A percentile compares a stretch with the other conserved stretches of the same genome.
Conservation (phyloP, 371 early-diverging fungal genomes). For the Lichtheimia ornata region DNA sequence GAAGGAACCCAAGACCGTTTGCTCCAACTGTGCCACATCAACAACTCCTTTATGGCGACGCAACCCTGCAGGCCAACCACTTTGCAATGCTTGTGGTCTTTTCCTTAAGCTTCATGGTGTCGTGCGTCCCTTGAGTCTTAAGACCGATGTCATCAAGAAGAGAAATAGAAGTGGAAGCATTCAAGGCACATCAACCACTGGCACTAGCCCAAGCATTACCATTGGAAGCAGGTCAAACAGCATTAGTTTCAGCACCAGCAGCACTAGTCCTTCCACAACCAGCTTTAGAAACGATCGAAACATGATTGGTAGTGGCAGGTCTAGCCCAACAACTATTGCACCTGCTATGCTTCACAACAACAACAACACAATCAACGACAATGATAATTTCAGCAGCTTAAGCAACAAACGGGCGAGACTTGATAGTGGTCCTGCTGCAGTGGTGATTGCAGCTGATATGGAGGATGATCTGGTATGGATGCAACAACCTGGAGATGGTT, state of each 20-base stretch:
- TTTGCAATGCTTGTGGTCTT: constrained; percentile 66
- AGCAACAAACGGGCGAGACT: constrained; percentile 4
- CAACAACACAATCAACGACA: too few species aligned
- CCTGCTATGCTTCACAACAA: too few species aligned
- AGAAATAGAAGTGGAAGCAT: constrained; percentile 58
- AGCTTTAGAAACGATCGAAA: too few species aligned
- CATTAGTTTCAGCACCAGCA: background rate
- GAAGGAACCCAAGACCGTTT: constrained; percentile 25
- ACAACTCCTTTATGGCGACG: constrained; percentile 96
- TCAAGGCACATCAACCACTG: background rate
- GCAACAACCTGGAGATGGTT: constrained; percentile 10
- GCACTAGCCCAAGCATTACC: background rate
- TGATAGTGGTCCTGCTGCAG: constrained; percentile 11
- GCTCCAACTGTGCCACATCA: constrained; percentile 87
- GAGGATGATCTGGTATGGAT: constrained; percentile 6
- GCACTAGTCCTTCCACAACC: background rate
- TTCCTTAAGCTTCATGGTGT: constrained; percentile 83
- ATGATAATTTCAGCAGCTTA: background rate
- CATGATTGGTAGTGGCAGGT: too few species aligned
- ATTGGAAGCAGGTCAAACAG: background rate
- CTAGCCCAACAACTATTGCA: too few species aligned
- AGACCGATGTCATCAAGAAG: constrained; percentile 83
- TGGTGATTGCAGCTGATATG: constrained; percentile 10
- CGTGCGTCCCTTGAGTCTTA: constrained; percentile 76
- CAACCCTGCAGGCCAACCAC: constrained; percentile 66